Evolutionary conservation across 495 filamentous ascomycete species (phyloP).

Genomic region (Podospora didyma): DNA sequence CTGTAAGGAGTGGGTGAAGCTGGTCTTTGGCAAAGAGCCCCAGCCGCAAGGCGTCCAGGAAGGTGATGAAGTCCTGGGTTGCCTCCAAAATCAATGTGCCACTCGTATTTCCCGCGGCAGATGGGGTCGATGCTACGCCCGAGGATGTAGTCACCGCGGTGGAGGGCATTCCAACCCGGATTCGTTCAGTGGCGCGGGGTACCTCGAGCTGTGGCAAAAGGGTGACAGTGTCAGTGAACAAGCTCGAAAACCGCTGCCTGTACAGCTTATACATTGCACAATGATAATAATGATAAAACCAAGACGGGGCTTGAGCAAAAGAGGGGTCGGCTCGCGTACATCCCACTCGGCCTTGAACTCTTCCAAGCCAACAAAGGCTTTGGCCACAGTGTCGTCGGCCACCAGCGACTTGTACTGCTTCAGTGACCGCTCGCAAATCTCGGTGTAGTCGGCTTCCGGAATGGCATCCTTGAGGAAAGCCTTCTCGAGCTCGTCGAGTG

Average conservation of each 20-base stretch:
- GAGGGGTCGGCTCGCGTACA: constrained; percentile 47
- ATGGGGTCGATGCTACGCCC: constrained; percentile 35
- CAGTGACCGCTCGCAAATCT: constrained; percentile 85
- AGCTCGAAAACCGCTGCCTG: not conserved
- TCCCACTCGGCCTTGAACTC: constrained; percentile 93
- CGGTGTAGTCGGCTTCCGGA: constrained; percentile 85
- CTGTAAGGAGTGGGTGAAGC: constrained; percentile 85
- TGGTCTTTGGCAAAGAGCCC: constrained; percentile 91
- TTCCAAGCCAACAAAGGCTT: constrained; percentile 81
- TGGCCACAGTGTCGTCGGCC: constrained; percentile 77
- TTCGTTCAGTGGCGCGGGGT: constrained; percentile 85
- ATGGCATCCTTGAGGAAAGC: constrained; percentile 97
- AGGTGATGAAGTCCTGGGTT: constrained; percentile 97
- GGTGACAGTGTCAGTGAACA: too few relatives aligned
- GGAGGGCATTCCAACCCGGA: constrained; percentile 79
- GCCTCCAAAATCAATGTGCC: constrained; percentile 77
- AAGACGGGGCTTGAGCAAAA: not conserved
- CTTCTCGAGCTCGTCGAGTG: constrained; percentile 91
- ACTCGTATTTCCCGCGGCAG: constrained; percentile 53
- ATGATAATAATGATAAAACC: too few relatives aligned
- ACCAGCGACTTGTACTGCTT: constrained; percentile 97
- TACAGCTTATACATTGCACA: not conserved
- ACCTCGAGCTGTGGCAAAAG: constrained; percentile 69
- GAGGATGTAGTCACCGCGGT: constrained; percentile 56
- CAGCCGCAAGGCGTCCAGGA: constrained; percentile 88